phyloP scores from a whole-genome alignment of 1,284 basidiomycete genomes.

The Phylloboletellus chloephorus region DNA sequence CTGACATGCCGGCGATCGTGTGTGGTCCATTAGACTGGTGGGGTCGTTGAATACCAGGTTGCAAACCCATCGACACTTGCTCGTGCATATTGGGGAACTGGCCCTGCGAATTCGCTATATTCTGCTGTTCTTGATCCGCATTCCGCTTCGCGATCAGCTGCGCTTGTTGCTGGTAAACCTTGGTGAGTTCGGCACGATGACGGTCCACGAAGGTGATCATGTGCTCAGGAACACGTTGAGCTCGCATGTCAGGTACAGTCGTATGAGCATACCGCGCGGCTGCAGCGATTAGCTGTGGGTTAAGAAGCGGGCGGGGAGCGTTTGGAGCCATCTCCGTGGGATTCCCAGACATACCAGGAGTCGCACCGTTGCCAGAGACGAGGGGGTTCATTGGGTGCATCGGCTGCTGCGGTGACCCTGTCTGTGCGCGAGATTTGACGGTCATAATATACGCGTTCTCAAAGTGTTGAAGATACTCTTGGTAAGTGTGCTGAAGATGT shows the following conservation, averaged over 20 bases:
- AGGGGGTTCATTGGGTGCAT: slow-evolving; percentile 17
- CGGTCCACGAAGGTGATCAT: slow-evolving; percentile 55
- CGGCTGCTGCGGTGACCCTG: slow-evolving; percentile 16
- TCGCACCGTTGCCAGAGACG: slow-evolving; percentile 12
- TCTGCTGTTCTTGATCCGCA: slow-evolving; percentile 26
- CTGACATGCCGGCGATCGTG: slow-evolving; percentile 10
- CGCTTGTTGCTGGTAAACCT: slow-evolving; percentile 22
- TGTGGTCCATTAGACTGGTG: slow-evolving; percentile 16
- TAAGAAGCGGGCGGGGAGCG: slow-evolving; percentile 10
- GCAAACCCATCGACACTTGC: slow-evolving; percentile 17
- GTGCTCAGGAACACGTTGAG: slow-evolving; percentile 43
- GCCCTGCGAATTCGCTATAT: slow-evolving; percentile 17
- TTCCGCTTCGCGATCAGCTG: slow-evolving; percentile 23
- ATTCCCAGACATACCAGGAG: slow-evolving; percentile 14
- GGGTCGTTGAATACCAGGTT: slow-evolving; percentile 19
- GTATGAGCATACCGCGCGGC: slow-evolving; percentile 38
- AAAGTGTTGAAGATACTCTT: slow-evolving; percentile 51
- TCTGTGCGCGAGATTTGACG: slow-evolving; percentile 18
- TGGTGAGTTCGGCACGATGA: slow-evolving; percentile 39
- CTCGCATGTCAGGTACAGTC: slow-evolving; percentile 47
- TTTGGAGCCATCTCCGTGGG: slow-evolving; percentile 23
- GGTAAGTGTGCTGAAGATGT: slow-evolving; percentile 56
- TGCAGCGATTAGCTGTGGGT: slow-evolving; percentile 21
- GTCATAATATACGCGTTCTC: slow-evolving; percentile 48
- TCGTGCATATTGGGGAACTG: slow-evolving; percentile 21